A percentile compares a stretch with the other conserved stretches of the same genome.
These are phyloP conservation scores for Erodium texanum DNA, from an alignment of 441 rosid species.

Conservation along the genomic window DNA sequence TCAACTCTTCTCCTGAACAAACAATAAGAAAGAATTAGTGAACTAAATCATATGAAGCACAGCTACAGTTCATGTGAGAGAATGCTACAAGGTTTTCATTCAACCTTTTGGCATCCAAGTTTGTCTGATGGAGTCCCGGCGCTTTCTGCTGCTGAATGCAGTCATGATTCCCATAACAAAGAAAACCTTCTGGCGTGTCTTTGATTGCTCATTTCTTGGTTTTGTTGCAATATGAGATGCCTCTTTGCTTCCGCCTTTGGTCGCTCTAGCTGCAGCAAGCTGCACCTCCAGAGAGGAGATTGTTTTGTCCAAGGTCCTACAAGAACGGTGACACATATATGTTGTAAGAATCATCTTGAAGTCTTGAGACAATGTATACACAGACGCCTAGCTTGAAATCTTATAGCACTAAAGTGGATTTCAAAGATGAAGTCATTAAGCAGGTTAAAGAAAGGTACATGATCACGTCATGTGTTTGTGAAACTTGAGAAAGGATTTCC, in stretches of 20 bases:
- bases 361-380: neutral
- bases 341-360: too few relatives aligned
- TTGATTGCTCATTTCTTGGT: constrained; percentile 36
- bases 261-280: constrained; percentile 79
- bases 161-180: constrained; percentile 93
- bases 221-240: constrained; percentile 38
- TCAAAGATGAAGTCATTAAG: constrained; percentile 3
- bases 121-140: constrained; percentile 82
- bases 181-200: constrained; percentile 55
- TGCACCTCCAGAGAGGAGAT: constrained; percentile 78
- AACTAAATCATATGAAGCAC: constrained; percentile 8
- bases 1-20: constrained; percentile 56
- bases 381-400: neutral
- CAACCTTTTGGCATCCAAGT: constrained; percentile 89
- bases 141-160: constrained; percentile 88
- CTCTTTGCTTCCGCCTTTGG: constrained; percentile 39
- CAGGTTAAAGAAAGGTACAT: constrained; percentile 36
- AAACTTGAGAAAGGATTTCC: constrained; percentile 73
- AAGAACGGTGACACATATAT: constrained; percentile 13
- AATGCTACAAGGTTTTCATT: constrained; percentile 11
- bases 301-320: constrained; percentile 79
- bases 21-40: constrained; percentile 19
- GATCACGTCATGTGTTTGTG: constrained; percentile 78
- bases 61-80: constrained; percentile 1
- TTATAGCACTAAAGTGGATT: neutral